Base-by-base conservation (phyloP, 768 basidiomycete species). In the Phanerochaete sordida region DNA sequence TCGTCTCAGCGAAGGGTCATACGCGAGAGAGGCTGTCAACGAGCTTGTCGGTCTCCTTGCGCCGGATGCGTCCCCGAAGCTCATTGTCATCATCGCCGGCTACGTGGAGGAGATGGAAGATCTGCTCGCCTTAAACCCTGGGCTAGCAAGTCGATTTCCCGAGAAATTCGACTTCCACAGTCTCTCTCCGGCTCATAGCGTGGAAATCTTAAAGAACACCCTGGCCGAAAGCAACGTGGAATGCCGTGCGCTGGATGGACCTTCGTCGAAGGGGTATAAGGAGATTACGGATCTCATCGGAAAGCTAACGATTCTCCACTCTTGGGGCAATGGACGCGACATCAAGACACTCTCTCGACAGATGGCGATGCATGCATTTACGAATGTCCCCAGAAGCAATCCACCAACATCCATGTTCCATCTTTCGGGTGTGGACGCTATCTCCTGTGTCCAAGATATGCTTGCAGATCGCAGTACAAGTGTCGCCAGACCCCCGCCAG, bases 321-420 rank as follows among this genome's bases (percentile, higher is more conserved):
- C 81, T 0, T 89, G 88, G 88, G 88, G 86, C 19, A 89, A 89
- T 49, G 88, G 86, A 2, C 79, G 86, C 6, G 87, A 89, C 62
- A 76, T 88, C 66, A 74, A 81, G 52, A 81, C 81, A 0, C 71
- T 87, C 6, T 70, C 81, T 0, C 81, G 80, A 65, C 69, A 76
- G 47, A 77, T 89, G 73, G 69, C n/a, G 50, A 19, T 27, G 24
- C 30, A 12, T 16, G 28, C 30, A 15, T 37, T 7, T 47, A 24
- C 27, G 23, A 28, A 11, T 28, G 19, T 15, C 11, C 16, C 7
- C 15, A 16, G 27, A n/a, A n/a, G n/a, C n/a, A n/a, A n/a, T n/a
- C n/a, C n/a, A n/a, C n/a, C n/a, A n/a, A n/a, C n/a, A n/a, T n/a
- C n/a, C n/a, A n/a, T n/a, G n/a, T 13, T 70, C n/a, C 65, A 57